These are phyloP conservation scores for Colletotrichum sp. DNA, from an alignment of 2,329 filamentous ascomycete genomes.

Conservation along the genomic window DNA sequence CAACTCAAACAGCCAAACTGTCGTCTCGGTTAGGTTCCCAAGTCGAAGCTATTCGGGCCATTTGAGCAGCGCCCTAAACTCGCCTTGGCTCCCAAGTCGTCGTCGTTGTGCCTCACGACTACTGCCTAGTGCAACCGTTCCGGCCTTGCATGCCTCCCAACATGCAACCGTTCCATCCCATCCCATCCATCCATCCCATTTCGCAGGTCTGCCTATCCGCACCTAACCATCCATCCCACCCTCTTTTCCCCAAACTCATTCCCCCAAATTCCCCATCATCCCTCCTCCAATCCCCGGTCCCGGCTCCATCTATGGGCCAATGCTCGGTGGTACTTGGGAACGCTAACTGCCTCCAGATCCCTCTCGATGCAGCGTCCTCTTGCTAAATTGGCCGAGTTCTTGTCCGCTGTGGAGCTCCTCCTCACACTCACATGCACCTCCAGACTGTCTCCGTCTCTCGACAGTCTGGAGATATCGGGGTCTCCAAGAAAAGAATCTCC, in stretches of 20 bases:
- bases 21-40: neutral
- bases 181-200: slow-evolving; percentile 1
- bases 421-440: slow-evolving; percentile 2
- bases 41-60: slow-evolving; percentile 2
- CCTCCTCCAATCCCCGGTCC: slow-evolving; percentile 16
- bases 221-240: neutral
- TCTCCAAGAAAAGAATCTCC: slow-evolving; percentile 2
- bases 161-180: slow-evolving; percentile 3
- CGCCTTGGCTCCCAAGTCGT: too few relatives aligned
- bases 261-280: slow-evolving; percentile 18
- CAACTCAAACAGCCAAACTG: neutral
- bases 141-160: neutral
- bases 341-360: slow-evolving; percentile 20
- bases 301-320: slow-evolving; percentile 27
- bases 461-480: slow-evolving; percentile 1
- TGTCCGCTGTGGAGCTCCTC: slow-evolving; percentile 8
- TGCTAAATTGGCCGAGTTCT: slow-evolving; percentile 23
- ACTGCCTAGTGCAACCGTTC: neutral
- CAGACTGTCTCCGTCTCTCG: neutral
- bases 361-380: slow-evolving; percentile 13
- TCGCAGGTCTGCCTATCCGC: too few relatives aligned
- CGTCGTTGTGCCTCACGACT: neutral
- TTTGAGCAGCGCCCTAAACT: neutral
- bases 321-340: slow-evolving; percentile 30
- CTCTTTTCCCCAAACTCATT: neutral